These are phyloP conservation scores for Debaryomyces prosopidis DNA, from an alignment of 805 yeast species.

Conservation along the genomic window DNA sequence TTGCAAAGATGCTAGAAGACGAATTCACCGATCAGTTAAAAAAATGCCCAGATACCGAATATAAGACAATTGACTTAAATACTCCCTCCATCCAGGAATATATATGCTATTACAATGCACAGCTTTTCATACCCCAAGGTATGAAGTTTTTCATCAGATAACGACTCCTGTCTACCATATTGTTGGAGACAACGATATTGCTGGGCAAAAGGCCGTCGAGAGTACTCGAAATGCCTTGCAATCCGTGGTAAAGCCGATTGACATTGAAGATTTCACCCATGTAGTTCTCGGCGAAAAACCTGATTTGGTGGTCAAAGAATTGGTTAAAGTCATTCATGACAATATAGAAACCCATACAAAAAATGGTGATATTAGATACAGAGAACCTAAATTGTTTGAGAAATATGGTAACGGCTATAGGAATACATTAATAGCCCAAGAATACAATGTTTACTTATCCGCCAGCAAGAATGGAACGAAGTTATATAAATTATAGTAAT, in stretches of 20 bases:
- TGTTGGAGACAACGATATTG: conserved; percentile 2
- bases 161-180: conserved; percentile 4
- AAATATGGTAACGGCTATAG: conserved; percentile 1
- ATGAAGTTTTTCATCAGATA: background rate
- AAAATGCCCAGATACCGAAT: background rate
- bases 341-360: background rate
- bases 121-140: background rate
- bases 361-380: background rate
- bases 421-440: background rate
- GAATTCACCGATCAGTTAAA: conserved; percentile 9
- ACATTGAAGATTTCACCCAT: conserved; percentile 3
- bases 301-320: conserved; percentile 1
- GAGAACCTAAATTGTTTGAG: background rate
- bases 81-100: background rate
- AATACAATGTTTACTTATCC: background rate
- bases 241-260: conserved; percentile 2
- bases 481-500: background rate
- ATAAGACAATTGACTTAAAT: background rate
- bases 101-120: background rate
- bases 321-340: background rate
- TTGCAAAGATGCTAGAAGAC: conserved; percentile 17
- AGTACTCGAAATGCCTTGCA: background rate
- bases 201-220: background rate
- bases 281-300: conserved; percentile 5
- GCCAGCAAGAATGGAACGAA: background rate